A percentile compares a stretch with the other conserved stretches of the same genome.
Conservation (phyloP, 129 eudicot species). For the Centella asiatica region DNA sequence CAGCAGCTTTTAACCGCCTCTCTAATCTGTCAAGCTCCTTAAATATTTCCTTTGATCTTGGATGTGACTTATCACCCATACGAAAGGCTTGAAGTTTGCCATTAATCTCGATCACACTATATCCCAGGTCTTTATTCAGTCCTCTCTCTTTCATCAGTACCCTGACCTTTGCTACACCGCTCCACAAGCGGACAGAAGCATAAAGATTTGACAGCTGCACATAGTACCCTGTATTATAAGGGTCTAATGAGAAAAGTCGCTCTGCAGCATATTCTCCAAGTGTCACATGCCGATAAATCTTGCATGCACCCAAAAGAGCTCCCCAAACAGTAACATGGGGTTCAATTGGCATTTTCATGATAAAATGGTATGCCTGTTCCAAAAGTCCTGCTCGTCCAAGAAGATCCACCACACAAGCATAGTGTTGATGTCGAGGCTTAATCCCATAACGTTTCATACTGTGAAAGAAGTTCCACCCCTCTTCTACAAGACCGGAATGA, state of each 20-base stretch:
- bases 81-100: slow-evolving; percentile 63
- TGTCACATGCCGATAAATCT: slow-evolving; percentile 56
- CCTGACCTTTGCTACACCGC: slow-evolving; percentile 56
- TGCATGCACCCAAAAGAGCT: slow-evolving; percentile 68
- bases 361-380: slow-evolving; percentile 49
- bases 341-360: slow-evolving; percentile 47
- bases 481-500: slow-evolving; percentile 70
- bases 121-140: slow-evolving; percentile 57
- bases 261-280: slow-evolving; percentile 77
- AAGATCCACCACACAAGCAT: slow-evolving; percentile 69
- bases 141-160: slow-evolving; percentile 63
- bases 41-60: slow-evolving; percentile 42
- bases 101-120: slow-evolving; percentile 56
- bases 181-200: slow-evolving; percentile 67
- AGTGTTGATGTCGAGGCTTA: slow-evolving; percentile 63
- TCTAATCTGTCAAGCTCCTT: slow-evolving; percentile 53
- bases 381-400: slow-evolving; percentile 80
- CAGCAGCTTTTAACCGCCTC: slow-evolving; percentile 50
- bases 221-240: slow-evolving; percentile 67
- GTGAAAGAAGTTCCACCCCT: slow-evolving; percentile 54
- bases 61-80: slow-evolving; percentile 62
- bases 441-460: slow-evolving; percentile 48
- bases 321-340: slow-evolving; percentile 80
- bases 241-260: slow-evolving; percentile 54
- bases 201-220: slow-evolving; percentile 85